Evolutionary conservation across 495 filamentous ascomycete genomes (phyloP), one percentile per base, ranked within the genome.

Genomic region (Durotheca rogersii): DNA sequence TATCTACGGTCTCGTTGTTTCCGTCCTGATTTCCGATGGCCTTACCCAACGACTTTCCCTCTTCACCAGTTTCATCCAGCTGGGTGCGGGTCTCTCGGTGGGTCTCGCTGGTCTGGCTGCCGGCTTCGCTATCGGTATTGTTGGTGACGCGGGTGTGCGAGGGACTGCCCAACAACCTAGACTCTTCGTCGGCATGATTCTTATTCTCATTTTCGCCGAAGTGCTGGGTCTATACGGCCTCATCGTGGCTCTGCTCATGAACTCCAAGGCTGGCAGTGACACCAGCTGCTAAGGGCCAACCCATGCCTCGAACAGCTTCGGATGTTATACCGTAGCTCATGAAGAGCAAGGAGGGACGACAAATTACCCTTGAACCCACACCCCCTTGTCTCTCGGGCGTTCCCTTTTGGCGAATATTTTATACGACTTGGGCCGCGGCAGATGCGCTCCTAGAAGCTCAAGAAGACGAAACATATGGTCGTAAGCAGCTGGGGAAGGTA

Each of bases 161-260:
- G 93, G 93, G 75, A 92, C 94, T 61, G 93, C 93, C 55, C 93
- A 98, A 71, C 93, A 98, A 72, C 94, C 93, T 37, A 81, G 91
- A 64, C 83, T 98, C 43, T 98, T 96, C 78, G 93, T 98, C 72
- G 93, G 93, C 79, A 98, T 98, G 93, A 97, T 98, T 77, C 76
- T 98, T 66, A 98, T 98, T 79, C 90, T 98, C 79, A 98, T 98
- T 95, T 98, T 98, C 79, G 93, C 94, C 65, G 93, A 97, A 95
- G 93, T 97, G 56, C 74, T 98, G 83, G 93, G 89, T 89, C 87
- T 98, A 35, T 98, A 98, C 77, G 93, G 93, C 59, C 78, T 98
- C 61, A 98, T 98, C 66, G 93, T 98, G 52, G 93, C 93, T 51
- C 86, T 98, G 60, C 85, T 98, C 61, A 97, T 98, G 93, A 98